Evolutionary conservation across 768 basidiomycete genomes (phyloP), one percentile per base, ranked within the genome.

Genomic region (Mycena galericulata): DNA sequence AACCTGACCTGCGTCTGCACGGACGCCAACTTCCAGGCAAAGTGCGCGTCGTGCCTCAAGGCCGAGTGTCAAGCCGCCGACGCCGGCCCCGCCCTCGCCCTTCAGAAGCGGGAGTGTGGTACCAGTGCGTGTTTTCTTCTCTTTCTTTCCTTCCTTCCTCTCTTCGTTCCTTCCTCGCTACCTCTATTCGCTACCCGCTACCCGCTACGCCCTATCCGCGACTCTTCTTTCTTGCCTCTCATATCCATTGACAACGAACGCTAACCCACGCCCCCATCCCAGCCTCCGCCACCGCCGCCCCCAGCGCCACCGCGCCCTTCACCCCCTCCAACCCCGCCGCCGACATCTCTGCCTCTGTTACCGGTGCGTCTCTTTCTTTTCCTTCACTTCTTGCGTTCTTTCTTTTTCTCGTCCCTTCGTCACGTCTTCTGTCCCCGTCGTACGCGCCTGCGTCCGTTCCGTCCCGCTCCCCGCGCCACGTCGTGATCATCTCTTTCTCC

Each of bases 1-100:
- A 64, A 69, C 36, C 12, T 59, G 10, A 47, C 49, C 45, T 69
- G 68, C 62, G 57, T 45, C n/a, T 69, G 68, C 62, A 69, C 62
- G 20, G 41, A 69, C 62, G 22, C 57, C 47, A 32, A 69, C 49
- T 69, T 63, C 62, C 67, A 63, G 32, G 1, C 4, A 1, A 59
- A 47, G 45, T 47, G 57, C 22, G n/a, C 3, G 24, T 36, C 56
- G 24, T 69, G 62, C 27, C 47, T 69, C 40, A 2, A 8, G 34
- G 26, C 18, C 41, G 68, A 69, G 51, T 69, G 68, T 57, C 20
- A 63, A 36, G 22, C 62, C 6, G 34, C 34, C 1, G 68, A 69
- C 26, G 11, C 36, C 6, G 11, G 1, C 7, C 49, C 49, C 6
- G 62, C 57, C 2, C 12, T 60, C 2, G 41, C 1, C 18, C 14